Base-by-base conservation (phyloP, 1,139 yeast species). In the Blastobotrys persicus region DNA sequence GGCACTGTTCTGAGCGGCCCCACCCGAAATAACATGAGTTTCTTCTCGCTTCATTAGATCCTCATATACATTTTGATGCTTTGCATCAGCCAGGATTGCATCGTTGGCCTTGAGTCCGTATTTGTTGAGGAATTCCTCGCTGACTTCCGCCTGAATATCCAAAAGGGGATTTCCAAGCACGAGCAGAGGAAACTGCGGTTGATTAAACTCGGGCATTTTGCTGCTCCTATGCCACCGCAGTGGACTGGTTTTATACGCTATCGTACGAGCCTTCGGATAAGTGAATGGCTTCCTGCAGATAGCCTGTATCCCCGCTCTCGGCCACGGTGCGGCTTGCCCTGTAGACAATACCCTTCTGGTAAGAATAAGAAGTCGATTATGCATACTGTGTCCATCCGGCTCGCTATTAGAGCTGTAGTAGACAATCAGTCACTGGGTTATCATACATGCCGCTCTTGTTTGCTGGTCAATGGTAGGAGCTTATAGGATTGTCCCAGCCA, bases 1-100 rank as follows among this genome's bases (percentile, higher is more conserved):
- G 53, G 98, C 97, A 56, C 98, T 84, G 76, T 92, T 92, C 75
- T 92, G 99, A 54, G 98, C 98, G 61, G 99, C 98, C 69, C 99
- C 99, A 61, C 99, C 99, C 55, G 99, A 98, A 61, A 91, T 81
- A 56, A 83, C 73, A 64, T 81, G 80, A 59, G 87, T 83, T 55
- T 77, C 80, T 39, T 79, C 75, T 67, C 75, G 74, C 46, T 76
- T 70, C 56, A 88, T 73, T 59, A 86, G 78, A 71, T 91, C 98
- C 52, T 79, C 84, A 69, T 76, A 92, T 68, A 92, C 86, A 50
- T 61, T 88, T 80, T 83, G 72, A 74, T 88, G 97, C 70, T 84
- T 80, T 59, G 82, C 89, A 63, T 91, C 98, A 48, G 85, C 89
- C 58, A 92, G 80, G 63, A 92, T 89, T 58, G 98, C 98, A 69